phyloP scores from a whole-genome alignment of 2,329 filamentous ascomycete species.

The Colletotrichum tropicicola region DNA sequence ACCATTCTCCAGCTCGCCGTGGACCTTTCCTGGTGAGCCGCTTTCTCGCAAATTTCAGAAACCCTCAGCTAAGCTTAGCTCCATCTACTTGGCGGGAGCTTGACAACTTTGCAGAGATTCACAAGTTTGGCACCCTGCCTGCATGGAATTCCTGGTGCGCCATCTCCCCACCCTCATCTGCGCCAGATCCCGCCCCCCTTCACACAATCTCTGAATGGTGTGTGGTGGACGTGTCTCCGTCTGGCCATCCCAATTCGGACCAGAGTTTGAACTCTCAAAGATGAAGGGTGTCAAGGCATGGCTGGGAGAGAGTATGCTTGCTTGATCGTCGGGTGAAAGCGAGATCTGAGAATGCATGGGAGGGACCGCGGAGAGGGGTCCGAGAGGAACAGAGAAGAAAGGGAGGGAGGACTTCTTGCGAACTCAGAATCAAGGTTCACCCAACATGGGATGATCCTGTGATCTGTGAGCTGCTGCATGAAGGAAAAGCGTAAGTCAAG shows the following conservation, averaged over 20 bases:
- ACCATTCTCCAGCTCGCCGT: too few species aligned
- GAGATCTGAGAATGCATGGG: neutral
- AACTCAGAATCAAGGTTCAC: neutral
- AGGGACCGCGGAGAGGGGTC: too few species aligned
- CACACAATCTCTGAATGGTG: neutral
- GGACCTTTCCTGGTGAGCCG: too few species aligned
- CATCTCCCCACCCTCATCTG: slow-evolving; percentile 6
- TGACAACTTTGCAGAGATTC: neutral
- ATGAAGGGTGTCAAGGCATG: neutral
- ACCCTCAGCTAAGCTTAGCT: too few species aligned
- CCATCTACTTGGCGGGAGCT: too few species aligned
- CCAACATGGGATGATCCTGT: slow-evolving; percentile 26
- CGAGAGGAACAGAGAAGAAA: too few species aligned
- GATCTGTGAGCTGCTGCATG: slow-evolving; percentile 22
- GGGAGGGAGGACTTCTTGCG: neutral
- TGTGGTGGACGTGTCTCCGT: neutral
- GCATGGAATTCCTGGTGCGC: neutral
- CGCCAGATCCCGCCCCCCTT: neutral
- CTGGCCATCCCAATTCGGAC: neutral
- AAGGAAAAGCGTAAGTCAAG: neutral
- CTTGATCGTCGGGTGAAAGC: neutral
- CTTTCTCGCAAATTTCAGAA: too few species aligned
- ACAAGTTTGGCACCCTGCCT: neutral
- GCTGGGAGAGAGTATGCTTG: neutral
- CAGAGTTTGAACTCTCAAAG: neutral